Evolutionary conservation across 1,139 yeast genomes (phyloP), one percentile per base, ranked within the genome.

Genomic region (Taphrina wiesneri): DNA sequence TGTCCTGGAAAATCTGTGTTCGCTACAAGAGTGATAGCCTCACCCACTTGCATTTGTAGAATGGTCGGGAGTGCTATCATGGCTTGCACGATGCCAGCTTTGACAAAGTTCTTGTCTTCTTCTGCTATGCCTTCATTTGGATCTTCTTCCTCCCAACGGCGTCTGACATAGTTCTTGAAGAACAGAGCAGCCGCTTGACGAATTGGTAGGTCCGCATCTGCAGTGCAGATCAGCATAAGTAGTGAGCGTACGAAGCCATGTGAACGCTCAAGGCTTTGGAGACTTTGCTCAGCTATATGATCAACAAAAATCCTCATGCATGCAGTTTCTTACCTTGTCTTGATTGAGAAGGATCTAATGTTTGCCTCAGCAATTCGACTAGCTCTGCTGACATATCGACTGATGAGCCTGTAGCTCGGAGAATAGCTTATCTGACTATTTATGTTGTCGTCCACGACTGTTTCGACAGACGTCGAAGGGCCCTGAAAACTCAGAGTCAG

Each of bases 1-100:
- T 85, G 80, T 59, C 87, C 87, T 1, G 99, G 99, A 78, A 95
- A 95, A 75, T 95, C 99, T 68, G 91, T 86, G 74, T 92, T 97
- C 2, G 99, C 99, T 74, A 95, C 93, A 65, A 90, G 81, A 25
- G 96, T 86, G 67, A 93, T 87, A 2, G 97, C 86, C 75, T 95
- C 99, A 66, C 98, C 99, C 66, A 95, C 83, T 78, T 95, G 99
- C 21, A 87, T 81, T 75, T 93, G 97, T 67, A 93, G 79, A 67
- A 82, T 79, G 61, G 83, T 82, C 15, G 97, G 97, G 66, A 92
- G 80, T 49, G 84, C 77, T 69, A 91, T 87, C 98, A 95, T 91
- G 68, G 91, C 78, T 25, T 86, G 85, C 67, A 95, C 83, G 70
- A 93, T 89, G 73, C 91, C 93, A 7, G 77, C 70, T 74, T 93